Conservation (phyloP, 805 yeast species). For the Yamadazyma philogaea region DNA sequence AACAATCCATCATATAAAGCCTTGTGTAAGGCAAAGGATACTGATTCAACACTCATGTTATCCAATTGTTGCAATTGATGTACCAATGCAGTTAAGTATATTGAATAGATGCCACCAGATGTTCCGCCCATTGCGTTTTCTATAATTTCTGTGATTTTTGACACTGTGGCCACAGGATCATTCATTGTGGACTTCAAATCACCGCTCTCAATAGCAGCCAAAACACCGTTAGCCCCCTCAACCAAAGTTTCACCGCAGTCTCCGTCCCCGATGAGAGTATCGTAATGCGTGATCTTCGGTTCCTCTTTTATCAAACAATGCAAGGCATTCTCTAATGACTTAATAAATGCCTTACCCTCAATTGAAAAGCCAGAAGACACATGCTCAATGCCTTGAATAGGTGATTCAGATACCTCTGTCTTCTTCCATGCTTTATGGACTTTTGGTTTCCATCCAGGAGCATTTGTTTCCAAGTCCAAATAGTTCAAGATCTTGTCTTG, state of each 20-base stretch:
- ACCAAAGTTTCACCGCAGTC: constrained; percentile 93
- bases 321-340: constrained; percentile 46
- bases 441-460: constrained; percentile 76
- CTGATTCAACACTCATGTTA: constrained; percentile 29
- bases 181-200: constrained; percentile 25
- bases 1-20: constrained; percentile 70
- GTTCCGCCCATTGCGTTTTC: constrained; percentile 98
- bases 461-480: constrained; percentile 70
- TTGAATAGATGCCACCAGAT: constrained; percentile 89
- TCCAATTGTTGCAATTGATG: constrained; percentile 38
- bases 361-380: constrained; percentile 28
- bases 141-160: constrained; percentile 76
- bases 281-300: constrained; percentile 80
- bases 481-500: constrained; percentile 40
- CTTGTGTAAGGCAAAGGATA: constrained; percentile 48
- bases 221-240: constrained; percentile 74
- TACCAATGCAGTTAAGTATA: constrained; percentile 75
- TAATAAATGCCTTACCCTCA: constrained; percentile 45
- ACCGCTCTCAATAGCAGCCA: constrained; percentile 46
- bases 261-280: constrained; percentile 92
- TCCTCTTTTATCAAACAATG: constrained; percentile 42
- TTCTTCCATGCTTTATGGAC: constrained; percentile 31
- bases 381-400: constrained; percentile 22
- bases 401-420: constrained; percentile 27
- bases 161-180: constrained; percentile 57